Evolutionary conservation across 2,329 filamentous ascomycete genomes (phyloP), one percentile per base, ranked within the genome.

Genomic region (Paramyrothecium sp.): DNA sequence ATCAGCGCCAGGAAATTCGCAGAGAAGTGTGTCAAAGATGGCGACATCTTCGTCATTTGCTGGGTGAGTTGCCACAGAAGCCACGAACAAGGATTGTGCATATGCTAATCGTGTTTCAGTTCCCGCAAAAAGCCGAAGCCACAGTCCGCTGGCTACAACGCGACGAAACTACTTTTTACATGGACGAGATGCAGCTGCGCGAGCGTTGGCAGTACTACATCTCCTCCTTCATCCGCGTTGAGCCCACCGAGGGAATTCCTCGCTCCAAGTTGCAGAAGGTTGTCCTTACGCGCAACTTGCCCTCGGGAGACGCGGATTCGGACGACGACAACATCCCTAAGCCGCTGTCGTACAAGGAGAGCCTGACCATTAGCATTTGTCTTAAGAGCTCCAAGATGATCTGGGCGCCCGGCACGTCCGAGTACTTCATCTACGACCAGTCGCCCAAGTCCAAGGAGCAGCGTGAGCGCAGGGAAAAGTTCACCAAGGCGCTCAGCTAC

Each of bases 131-230:
- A 62, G 82, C 82, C 58, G 86, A 90, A 69, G 87, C 89, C 34
- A 88, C 85, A 1, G 81, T 96, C 12, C 91, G 91, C 49, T 87
- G 85, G 81, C 75, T 89, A 53, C 84, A 86, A 64, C 81, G 84
- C 54, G 85, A 89, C 53, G 87, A 89, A 63, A 87, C 86, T 46
- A 89, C 96, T 0, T 92, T 97, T 71, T 92, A 95, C 65, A 89
- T 89, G 68, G 91, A 96, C 63, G 92, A 97, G 64, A 89, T 97
- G 79, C 89, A 95, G 68, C 85, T 88, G 53, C 88, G 89, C 56
- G 88, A 92, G 60, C 83, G 87, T 44, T 99, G 95, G 95, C 91
- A 94, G 66, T 96, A 96, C 76, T 99, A 99, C 71, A 91, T 97
- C 57, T 93, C 94, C 19, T 92, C 93, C 0, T 98, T 90, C 73